Base-by-base conservation (phyloP, 257 asterid species). In the Salvia miltiorrhiza region DNA sequence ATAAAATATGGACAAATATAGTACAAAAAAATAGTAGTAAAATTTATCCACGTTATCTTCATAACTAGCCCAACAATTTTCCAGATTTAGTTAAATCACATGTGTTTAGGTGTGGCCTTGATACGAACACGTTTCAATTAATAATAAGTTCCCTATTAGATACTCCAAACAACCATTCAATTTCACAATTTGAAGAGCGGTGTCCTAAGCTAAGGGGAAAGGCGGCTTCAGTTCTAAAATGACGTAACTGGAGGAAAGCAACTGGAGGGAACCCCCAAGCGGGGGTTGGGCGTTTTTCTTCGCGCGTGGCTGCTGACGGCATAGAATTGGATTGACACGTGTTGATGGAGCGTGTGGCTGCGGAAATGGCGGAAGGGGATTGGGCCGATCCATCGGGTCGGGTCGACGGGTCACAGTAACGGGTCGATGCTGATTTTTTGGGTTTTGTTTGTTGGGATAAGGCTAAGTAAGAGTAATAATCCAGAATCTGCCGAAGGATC, bases 241-340 rank as follows among this genome's bases (percentile, higher is more conserved):
- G n/a, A 58, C 20, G 28, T 57, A 49, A 73, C 37, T 39, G 75
- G 71, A 74, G 53, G 47, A 13, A 14, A 44, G 71, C 71, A 63
- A 70, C 74, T 23, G 71, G 41, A 78, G 76, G 59, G 54, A 41
- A 47, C 1, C 24, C 17, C 54, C 10, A 3, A 26, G 24, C 8
- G n/a, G 33, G 62, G 73, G 10, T 40, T 43, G 23, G 9, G 45
- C 20, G 50, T n/a, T 0, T 65, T 10, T 16, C 39, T 37, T 62
- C 69, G 76, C 80, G 67, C 80, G 80, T 78, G 83, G 35, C 32
- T 0, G 56, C 59, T 52, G 71, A 73, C 58, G 60, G 58, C 37
- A 16, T 11, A 35, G 39, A 23, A 54, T 23, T 30, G 48, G 37
- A 13, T 41, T 3, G 74, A 53, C 74, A 70, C 82, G 76, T 73